Evolutionary conservation across 2,329 filamentous ascomycete species (phyloP).

Genomic region (Fusarium nygamai): DNA sequence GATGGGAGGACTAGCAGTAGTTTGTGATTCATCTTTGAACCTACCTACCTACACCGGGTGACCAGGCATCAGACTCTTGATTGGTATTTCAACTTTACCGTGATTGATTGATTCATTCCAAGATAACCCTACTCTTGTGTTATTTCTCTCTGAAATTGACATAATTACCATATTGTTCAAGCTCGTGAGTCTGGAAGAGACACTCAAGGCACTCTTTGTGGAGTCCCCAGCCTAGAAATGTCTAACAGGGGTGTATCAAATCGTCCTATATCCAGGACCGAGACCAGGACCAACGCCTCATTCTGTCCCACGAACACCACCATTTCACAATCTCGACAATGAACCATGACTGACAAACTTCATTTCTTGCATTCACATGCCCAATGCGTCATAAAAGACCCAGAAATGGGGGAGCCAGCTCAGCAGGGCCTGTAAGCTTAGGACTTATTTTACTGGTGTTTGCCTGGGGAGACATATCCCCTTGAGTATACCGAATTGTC

Average conservation of each 20-base stretch:
- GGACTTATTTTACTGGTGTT: slow-evolving; percentile 7
- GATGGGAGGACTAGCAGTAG: slow-evolving; percentile 3
- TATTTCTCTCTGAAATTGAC: background rate
- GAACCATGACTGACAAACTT: background rate
- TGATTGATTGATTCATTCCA: background rate
- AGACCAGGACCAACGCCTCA: slow-evolving; percentile 9
- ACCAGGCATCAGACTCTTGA: background rate
- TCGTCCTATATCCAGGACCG: slow-evolving; percentile 16
- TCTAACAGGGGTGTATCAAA: slow-evolving; percentile 9
- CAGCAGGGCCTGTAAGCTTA: slow-evolving; percentile 3
- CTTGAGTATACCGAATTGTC: slow-evolving; percentile 13
- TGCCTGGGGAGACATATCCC: background rate
- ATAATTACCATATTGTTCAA: background rate
- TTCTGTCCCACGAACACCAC: slow-evolving; percentile 19
- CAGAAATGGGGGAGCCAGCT: slow-evolving; percentile 4
- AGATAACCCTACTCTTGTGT: background rate
- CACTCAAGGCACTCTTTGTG: slow-evolving; percentile 26
- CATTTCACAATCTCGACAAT: slow-evolving; percentile 2
- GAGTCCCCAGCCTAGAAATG: slow-evolving; percentile 15
- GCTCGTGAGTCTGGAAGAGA: background rate
- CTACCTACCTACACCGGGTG: background rate
- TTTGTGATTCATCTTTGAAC: slow-evolving; percentile 1
- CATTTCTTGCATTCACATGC: background rate
- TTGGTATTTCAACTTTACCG: background rate
- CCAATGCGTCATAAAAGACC: slow-evolving; percentile 12